Evolutionary conservation across 768 basidiomycete genomes (phyloP), one percentile per base, ranked within the genome.

Genomic region (Suillus cothurnatus): DNA sequence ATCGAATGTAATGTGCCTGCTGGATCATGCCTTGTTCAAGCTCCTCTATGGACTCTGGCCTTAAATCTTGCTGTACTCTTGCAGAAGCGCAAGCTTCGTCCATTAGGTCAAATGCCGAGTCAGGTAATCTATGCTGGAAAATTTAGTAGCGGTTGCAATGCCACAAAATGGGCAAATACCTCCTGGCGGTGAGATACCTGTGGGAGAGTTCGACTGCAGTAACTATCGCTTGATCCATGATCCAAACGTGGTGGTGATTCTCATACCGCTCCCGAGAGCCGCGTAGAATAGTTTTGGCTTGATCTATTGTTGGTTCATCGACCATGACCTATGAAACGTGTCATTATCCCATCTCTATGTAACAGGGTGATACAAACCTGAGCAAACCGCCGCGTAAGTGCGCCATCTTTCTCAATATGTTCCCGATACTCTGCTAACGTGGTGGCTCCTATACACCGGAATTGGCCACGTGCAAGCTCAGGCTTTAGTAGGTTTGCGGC

Each of bases 401-500:
- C 64, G 6, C 64, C 64, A 31, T 65, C 64, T 65, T 65, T 65
- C 36, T 65, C 64, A 32, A 65, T 65, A 41, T 65, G 60, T 28
- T 65, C 64, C 45, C 64, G 64, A 53, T 60, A 65, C 31, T 65
- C 64, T 23, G 64, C 45, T 7, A 61, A 31, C 9, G 64, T 65
- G 8, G 64, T 65, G 11, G 64, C 64, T n/a, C 64, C 64, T 26
- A 65, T 61, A 43, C 64, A 65, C 7, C 60, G 15, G 49, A 65
- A 65, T 41, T 65, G 64, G 12, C 64, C 64, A 60, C 64, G 64
- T 17, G 64, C 64, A 32, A 65, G 64, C 39, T 59, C 64, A 34
- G 64, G 64, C 49, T 65, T 65, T 34, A 65, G 58, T 23, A 65
- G 39, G 31, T 61, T 65, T 17, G 64, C 64, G 6, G 64, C 64